Percentiles rank a stretch among this genome's conserved stretches.
phyloP scores from a whole-genome alignment of 768 basidiomycete genomes.

The Mrakia frigida region DNA sequence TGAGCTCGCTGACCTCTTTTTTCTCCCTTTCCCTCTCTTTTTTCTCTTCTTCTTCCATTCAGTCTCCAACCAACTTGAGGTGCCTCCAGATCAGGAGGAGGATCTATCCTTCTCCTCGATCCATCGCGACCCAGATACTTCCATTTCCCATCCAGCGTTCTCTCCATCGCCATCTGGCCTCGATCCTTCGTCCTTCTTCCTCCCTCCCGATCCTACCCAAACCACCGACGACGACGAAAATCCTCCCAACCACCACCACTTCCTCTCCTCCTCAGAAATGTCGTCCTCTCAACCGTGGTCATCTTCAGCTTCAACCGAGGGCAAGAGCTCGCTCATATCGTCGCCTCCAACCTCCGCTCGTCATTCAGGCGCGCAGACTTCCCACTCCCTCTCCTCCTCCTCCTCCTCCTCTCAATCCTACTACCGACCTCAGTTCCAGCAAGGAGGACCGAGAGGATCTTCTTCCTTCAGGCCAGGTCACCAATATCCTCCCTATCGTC shows the following conservation, averaged over 20 bases:
- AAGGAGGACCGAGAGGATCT: neutral
- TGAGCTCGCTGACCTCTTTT: neutral
- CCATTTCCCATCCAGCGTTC: neutral
- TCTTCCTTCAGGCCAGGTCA: neutral
- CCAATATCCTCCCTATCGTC: neutral
- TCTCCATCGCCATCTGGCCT: neutral
- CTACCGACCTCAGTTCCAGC: neutral
- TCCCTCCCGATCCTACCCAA: neutral
- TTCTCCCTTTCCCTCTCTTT: neutral
- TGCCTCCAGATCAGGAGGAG: neutral
- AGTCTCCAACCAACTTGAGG: neutral
- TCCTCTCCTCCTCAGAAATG: neutral
- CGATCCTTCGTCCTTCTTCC: neutral
- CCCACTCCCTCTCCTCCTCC: neutral
- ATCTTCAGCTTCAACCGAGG: no score
- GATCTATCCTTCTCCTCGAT: conserved; percentile 9
- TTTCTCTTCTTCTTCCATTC: neutral
- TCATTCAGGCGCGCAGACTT: neutral
- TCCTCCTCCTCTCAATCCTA: neutral
- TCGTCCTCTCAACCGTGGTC: neutral
- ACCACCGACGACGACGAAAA: neutral
- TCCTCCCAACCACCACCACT: neutral
- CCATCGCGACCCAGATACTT: neutral
- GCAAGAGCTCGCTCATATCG: neutral
- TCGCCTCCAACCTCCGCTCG: neutral